Evolutionary conservation across 1,139 yeast species (phyloP), one percentile per base, ranked within the genome.

Genomic region (Cylindricascospora bacillispora): DNA sequence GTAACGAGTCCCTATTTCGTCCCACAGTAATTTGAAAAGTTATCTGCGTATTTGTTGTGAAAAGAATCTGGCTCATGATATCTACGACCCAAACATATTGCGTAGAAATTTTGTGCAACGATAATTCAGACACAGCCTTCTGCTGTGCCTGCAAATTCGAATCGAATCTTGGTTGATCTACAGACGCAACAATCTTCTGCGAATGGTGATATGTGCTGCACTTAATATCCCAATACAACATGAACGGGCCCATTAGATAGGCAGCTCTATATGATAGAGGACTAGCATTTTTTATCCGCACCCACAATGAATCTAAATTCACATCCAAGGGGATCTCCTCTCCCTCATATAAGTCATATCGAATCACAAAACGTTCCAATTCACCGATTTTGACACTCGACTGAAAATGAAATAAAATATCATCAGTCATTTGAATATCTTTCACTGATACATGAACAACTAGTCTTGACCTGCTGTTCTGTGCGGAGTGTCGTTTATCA

Each of bases 161-260:
- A 43, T 79, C 89, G 49, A 65, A 81, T 17, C 57, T 62, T 1
- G 93, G 93, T 47, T 74, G 80, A 41, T 78, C 82, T 0, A 80
- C 81, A 0, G 80, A 70, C n/a, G 72, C 65, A 39, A 68, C 72
- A 3, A 59, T 57, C 39, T 77, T 74, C 28, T 62, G 55, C 18
- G 65, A 57, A 36, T 70, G 76, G 31, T 72, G 66, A 47, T 73
- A 86, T 16, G 71, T 78, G 7, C 58, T 68, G 1, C 81, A 66
- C 28, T 74, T 59, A 32, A 89, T 75, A 52, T 86, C 95, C 11
- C 76, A 85, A 45, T 86, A 86, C 3, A 86, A 52, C 14, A 81
- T 69, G 47, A 72, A 85, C 0, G 97, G 97, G 0, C 95, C 97
- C 19, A 85, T 76, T 15, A 86, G 58, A 47, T 76, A 81, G 0